Conservation (phyloP, 2,329 filamentous ascomycete species). For the Epichloe sibirici region DNA sequence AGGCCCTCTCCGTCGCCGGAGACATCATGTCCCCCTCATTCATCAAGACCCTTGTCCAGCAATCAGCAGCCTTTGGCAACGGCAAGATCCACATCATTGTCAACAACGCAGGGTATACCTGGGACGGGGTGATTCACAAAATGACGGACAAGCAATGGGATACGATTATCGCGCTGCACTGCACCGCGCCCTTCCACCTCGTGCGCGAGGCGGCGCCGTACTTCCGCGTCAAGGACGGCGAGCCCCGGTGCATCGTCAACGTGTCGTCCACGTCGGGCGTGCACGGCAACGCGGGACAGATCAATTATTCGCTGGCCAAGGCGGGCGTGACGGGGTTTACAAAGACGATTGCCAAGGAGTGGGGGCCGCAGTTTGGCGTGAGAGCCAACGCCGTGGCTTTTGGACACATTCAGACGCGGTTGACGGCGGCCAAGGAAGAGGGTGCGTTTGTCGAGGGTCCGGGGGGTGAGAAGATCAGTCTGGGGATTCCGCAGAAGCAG, state of each 20-base stretch:
- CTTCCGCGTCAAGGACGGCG: slow-evolving; percentile 77
- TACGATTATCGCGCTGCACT: slow-evolving; percentile 72
- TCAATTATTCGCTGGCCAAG: slow-evolving; percentile 80
- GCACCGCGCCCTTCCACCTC: slow-evolving; percentile 75
- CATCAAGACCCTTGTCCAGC: slow-evolving; percentile 57
- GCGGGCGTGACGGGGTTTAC: slow-evolving; percentile 72
- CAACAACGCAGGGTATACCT: slow-evolving; percentile 86
- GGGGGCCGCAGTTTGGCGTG: slow-evolving; percentile 75
- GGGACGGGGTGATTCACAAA: slow-evolving; percentile 89
- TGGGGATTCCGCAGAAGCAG: slow-evolving; percentile 60
- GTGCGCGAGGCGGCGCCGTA: slow-evolving; percentile 70
- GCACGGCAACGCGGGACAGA: slow-evolving; percentile 82
- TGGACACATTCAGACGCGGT: slow-evolving; percentile 64
- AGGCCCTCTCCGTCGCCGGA: slow-evolving; percentile 61
- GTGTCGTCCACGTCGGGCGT: slow-evolving; percentile 72
- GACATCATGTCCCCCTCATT: slow-evolving; percentile 65
- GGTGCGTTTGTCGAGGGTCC: slow-evolving; percentile 69
- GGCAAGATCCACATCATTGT: slow-evolving; percentile 88
- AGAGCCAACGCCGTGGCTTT: slow-evolving; percentile 76
- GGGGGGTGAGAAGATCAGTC: slow-evolving; percentile 59
- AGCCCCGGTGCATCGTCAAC: slow-evolving; percentile 68
- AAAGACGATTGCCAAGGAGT: slow-evolving; percentile 86
- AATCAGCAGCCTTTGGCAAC: slow-evolving; percentile 65
- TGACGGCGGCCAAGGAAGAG: slow-evolving; percentile 76
- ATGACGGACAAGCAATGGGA: slow-evolving; percentile 89